These are phyloP conservation scores for Hordeum marinum DNA, from an alignment of 176 grass and related monocot species.

Conservation along the genomic window DNA sequence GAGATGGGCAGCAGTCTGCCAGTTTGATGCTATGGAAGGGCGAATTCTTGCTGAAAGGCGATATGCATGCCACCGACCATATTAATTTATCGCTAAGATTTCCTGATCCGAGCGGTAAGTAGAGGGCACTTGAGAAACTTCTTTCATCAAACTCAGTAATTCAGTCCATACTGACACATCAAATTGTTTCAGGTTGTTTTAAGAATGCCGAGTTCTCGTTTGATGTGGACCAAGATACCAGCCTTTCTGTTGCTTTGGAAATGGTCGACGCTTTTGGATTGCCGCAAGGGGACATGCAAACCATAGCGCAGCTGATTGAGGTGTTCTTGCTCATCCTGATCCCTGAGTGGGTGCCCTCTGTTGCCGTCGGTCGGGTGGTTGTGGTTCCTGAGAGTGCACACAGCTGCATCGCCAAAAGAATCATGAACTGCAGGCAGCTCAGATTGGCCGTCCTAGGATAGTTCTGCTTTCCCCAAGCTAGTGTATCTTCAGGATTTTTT, in stretches of 20 bases:
- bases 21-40: conserved; percentile 29
- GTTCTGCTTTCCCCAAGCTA: conserved; percentile 16
- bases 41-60: conserved; percentile 26
- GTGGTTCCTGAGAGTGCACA: conserved; percentile 6
- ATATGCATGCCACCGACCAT: background rate
- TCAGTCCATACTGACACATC: background rate
- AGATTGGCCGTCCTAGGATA: background rate
- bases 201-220: conserved; percentile 28
- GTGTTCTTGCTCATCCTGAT: conserved; percentile 34
- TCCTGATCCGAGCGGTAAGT: conserved; percentile 41
- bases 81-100: conserved; percentile 31
- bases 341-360: conserved; percentile 23
- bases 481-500: background rate
- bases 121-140: background rate
- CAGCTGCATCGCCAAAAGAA: conserved; percentile 2
- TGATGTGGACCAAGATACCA: conserved; percentile 26
- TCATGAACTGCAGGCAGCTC: background rate
- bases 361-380: background rate
- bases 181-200: conserved; percentile 27
- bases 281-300: conserved; percentile 10
- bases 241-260: conserved; percentile 37
- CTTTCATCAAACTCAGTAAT: background rate
- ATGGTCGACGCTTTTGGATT: conserved; percentile 34
- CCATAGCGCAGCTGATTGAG: conserved; percentile 44
- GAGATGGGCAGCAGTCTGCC: background rate